Conservation (phyloP, 2,329 filamentous ascomycete species). For the Ophiosphaerella korrae region DNA sequence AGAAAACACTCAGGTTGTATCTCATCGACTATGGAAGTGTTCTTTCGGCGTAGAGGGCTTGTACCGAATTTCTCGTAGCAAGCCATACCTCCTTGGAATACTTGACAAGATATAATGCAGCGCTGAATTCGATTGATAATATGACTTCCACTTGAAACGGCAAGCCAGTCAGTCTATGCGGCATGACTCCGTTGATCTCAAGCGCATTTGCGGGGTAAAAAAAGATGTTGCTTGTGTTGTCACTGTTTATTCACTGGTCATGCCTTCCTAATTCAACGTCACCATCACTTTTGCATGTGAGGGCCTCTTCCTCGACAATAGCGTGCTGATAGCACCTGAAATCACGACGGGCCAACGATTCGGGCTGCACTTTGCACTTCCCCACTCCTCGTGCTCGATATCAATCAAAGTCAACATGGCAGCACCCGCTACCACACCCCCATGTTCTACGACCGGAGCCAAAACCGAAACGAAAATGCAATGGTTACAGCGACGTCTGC, state of each 20-base stretch:
- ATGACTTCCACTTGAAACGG: too few species aligned
- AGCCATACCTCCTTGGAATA: too few species aligned
- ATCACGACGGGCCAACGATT: background rate
- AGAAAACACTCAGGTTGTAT: too few species aligned
- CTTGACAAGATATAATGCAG: too few species aligned
- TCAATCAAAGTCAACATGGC: slow-evolving; percentile 25
- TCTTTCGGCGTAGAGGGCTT: too few species aligned
- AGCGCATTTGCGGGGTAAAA: too few species aligned
- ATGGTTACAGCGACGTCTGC: slow-evolving; percentile 34
- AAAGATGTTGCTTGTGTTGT: background rate
- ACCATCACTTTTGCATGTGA: slow-evolving; percentile 1
- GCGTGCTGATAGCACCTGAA: background rate
- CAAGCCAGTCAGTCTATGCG: too few species aligned
- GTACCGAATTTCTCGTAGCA: too few species aligned
- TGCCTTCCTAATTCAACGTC: slow-evolving; percentile 2
- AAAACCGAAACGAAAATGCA: slow-evolving; percentile 26
- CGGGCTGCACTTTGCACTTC: background rate
- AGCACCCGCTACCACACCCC: slow-evolving; percentile 21
- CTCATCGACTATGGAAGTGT: too few species aligned
- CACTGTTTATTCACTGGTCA: background rate
- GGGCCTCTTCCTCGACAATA: background rate
- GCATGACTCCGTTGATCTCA: too few species aligned
- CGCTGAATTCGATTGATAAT: too few species aligned
- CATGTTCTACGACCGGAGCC: slow-evolving; percentile 8
- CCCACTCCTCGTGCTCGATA: background rate